Conservation (phyloP, 495 filamentous ascomycete genomes). For the Clavariopsis aquatica region DNA sequence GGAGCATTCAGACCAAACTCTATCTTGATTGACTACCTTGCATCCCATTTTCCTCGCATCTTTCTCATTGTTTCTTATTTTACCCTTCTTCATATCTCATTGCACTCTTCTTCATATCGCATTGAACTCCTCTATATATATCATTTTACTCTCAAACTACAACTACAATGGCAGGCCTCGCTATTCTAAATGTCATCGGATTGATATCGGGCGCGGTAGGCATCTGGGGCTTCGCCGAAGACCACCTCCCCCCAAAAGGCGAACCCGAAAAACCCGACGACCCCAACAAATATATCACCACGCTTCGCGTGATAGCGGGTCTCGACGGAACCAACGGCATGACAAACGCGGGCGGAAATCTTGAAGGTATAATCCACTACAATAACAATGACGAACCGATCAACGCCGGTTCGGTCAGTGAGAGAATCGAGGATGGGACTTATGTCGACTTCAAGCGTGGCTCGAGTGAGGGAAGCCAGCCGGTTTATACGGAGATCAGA, state of each 20-base stretch:
- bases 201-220: neutral
- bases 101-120: too few species aligned
- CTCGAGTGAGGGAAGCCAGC: neutral
- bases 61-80: neutral
- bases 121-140: too few species aligned
- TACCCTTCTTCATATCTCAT: too few species aligned
- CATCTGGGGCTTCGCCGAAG: conserved; percentile 1
- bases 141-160: too few species aligned
- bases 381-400: conserved; percentile 2
- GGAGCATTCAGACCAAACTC: neutral
- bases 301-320: neutral
- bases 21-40: neutral
- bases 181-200: conserved; percentile 2
- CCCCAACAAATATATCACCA: conserved; percentile 2
- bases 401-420: conserved; percentile 1
- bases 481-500: conserved; percentile 1
- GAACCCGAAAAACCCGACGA: neutral
- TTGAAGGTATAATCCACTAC: conserved; percentile 1
- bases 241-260: neutral
- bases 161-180: neutral
- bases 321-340: neutral
- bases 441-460: neutral
- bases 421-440: conserved; percentile 1
- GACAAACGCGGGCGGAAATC: neutral
- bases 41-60: neutral